These are phyloP conservation scores for Lactifluus volemus DNA, from an alignment of 768 basidiomycete genomes.

Conservation along the genomic window DNA sequence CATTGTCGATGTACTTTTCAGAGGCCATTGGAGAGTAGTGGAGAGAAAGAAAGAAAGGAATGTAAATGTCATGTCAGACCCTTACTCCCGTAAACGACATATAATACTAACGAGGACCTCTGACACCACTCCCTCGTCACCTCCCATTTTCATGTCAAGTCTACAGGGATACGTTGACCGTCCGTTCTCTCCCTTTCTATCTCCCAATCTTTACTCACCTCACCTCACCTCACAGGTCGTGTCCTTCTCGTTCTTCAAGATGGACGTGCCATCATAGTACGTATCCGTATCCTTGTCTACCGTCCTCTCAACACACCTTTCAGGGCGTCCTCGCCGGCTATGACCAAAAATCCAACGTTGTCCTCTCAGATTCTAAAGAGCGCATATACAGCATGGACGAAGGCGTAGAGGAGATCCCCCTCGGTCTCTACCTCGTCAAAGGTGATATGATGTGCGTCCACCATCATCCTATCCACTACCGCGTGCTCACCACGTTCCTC, in stretches of 20 bases:
- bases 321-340: slow-evolving; percentile 88
- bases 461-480: no score
- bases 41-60: background rate
- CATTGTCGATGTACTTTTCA: slow-evolving; percentile 16
- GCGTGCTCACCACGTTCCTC: background rate
- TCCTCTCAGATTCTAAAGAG: slow-evolving; percentile 89
- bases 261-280: slow-evolving; percentile 86
- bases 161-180: slow-evolving; percentile 90
- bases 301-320: background rate
- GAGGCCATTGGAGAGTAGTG: background rate
- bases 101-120: background rate
- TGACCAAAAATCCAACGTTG: slow-evolving; percentile 94
- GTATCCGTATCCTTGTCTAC: slow-evolving; percentile 24
- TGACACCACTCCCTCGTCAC: background rate
- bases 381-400: slow-evolving; percentile 87
- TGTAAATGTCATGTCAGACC: no score
- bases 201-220: background rate
- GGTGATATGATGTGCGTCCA: slow-evolving; percentile 92
- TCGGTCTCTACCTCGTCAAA: slow-evolving; percentile 95
- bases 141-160: slow-evolving; percentile 53
- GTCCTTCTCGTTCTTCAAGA: slow-evolving; percentile 95
- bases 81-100: background rate
- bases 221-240: slow-evolving; percentile 43
- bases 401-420: slow-evolving; percentile 87
- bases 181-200: slow-evolving; percentile 27